Base-by-base conservation (phyloP, 352 stramenopile genomes). In the Halophytophthora polymorphica region DNA sequence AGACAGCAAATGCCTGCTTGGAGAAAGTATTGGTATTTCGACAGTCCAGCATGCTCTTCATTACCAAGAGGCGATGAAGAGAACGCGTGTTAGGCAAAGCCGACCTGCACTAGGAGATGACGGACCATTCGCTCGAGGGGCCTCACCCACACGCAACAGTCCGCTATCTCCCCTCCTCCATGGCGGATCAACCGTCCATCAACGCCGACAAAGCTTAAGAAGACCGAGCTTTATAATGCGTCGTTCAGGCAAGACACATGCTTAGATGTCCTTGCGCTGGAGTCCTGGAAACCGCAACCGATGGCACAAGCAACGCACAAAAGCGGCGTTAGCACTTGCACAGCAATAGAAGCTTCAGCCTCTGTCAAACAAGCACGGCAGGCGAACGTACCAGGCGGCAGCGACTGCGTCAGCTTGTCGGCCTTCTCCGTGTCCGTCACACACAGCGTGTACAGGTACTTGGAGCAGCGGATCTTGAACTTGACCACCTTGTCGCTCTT, bases 381-480 rank as follows among this genome's bases (percentile, higher is more conserved):
- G 25, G 25, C 29, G 25, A 7, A 45, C 77, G 51, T 73, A 91
- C 96, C 96, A 73, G 97, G 96, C 47, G 97, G 97, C 61, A 99
- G 86, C 58, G 95, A 98, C 86, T 99, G 96, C 56, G 95, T 98
- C 54, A 99, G 91, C 87, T 99, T 99, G 72, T 99, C 96, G 23
- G 97, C 97, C 94, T 99, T 99, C 77, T 99, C 96, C 45, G 86
- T 89, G 83, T 99, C 97, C 39, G 87, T 96, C 49, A 99, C 96
- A 57, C 95, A 96, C 28, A 99, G 83, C 52, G 97, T 99, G 88
- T 99, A 99, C 66, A 99, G 85, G 76, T 98, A 98, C 76, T 95
- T 96, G 67, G 88, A 98, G 95, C 97, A 99, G 69, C 97, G 94
- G 75, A 99, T 99, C 90, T 99, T 99, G 90, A 99, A 99, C 90